A percentile compares a stretch with the other conserved stretches of the same genome.
phyloP scores from a whole-genome alignment of 2,329 filamentous ascomycete species.

The Verticillium nonalfalfae region DNA sequence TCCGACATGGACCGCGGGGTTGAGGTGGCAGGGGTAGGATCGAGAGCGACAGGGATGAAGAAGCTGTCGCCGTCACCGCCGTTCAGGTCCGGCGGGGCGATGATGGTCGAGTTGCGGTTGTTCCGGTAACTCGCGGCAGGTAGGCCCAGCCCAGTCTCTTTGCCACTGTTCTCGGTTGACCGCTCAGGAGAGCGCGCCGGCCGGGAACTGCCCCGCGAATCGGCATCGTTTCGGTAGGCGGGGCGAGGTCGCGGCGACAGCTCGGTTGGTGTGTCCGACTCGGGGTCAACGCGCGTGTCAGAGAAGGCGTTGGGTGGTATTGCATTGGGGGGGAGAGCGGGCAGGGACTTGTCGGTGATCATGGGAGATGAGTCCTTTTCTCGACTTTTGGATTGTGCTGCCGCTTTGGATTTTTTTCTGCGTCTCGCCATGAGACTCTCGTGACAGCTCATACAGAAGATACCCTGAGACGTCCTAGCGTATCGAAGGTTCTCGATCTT shows the following conservation, averaged over 20 bases:
- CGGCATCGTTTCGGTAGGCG: slow-evolving; percentile 45
- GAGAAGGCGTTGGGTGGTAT: slow-evolving; percentile 57
- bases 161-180: slow-evolving; percentile 28
- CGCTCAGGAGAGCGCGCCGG: slow-evolving; percentile 50
- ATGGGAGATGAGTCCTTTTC: slow-evolving; percentile 60
- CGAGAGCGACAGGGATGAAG: slow-evolving; percentile 70
- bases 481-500: slow-evolving; percentile 98
- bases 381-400: slow-evolving; percentile 52
- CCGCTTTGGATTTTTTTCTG: slow-evolving; percentile 75
- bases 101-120: slow-evolving; percentile 66
- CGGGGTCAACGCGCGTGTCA: slow-evolving; percentile 47
- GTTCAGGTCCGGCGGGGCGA: slow-evolving; percentile 37
- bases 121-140: slow-evolving; percentile 73
- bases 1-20: slow-evolving; percentile 50
- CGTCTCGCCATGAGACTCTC: slow-evolving; percentile 92
- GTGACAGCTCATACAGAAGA: slow-evolving; percentile 99
- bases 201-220: slow-evolving; percentile 47
- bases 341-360: slow-evolving; percentile 85
- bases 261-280: slow-evolving; percentile 63
- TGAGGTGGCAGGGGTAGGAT: slow-evolving; percentile 55
- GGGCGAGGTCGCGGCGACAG: slow-evolving; percentile 57
- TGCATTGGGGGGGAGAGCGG: slow-evolving; percentile 77
- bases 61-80: slow-evolving; percentile 56
- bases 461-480: slow-evolving; percentile 94
- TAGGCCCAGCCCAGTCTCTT: slow-evolving; percentile 58